phyloP scores from a whole-genome alignment of 192 early-diverging fungal species.

The Paraglomus brasilianum region DNA sequence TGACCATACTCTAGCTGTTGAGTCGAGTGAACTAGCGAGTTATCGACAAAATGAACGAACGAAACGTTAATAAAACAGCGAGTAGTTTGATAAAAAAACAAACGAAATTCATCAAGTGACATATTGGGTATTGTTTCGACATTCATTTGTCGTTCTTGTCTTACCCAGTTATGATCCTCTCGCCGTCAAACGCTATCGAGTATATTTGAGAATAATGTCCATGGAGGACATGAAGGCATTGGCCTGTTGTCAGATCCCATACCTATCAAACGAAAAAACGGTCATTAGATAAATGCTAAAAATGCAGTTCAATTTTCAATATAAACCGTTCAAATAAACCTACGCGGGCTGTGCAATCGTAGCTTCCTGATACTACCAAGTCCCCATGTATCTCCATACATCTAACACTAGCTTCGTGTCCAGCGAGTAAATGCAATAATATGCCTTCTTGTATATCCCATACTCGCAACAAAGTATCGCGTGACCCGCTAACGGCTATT shows the following conservation, averaged over 20 bases:
- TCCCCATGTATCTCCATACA: conserved; percentile 87
- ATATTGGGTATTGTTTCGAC: no score
- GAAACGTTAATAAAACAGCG: background rate
- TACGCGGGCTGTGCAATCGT: conserved; percentile 83
- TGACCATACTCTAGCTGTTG: conserved; percentile 90
- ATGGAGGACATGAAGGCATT: conserved; percentile 66
- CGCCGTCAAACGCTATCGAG: conserved; percentile 83
- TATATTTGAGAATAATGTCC: conserved; percentile 97
- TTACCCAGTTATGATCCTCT: conserved; percentile 74
- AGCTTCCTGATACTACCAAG: conserved; percentile 86
- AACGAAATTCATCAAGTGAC: no score
- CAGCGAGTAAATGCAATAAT: conserved; percentile 73
- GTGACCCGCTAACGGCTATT: conserved; percentile 84
- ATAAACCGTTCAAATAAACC: conserved; percentile 3
- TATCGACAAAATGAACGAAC: background rate
- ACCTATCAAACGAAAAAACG: conserved; percentile 38
- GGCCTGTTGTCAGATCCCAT: conserved; percentile 81
- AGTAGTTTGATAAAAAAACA: background rate
- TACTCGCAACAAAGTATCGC: conserved; percentile 90
- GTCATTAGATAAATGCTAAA: background rate
- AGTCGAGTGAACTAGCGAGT: conserved; percentile 75
- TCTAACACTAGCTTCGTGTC: conserved; percentile 87
- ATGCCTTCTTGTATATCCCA: conserved; percentile 78
- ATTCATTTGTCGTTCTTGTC: no score
- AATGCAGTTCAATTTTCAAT: background rate